Evolutionary conservation across 108 stramenopile genomes (phyloP), one percentile per base, ranked within the genome.

Genomic region (Cyclotella choctawhatcheeana): DNA sequence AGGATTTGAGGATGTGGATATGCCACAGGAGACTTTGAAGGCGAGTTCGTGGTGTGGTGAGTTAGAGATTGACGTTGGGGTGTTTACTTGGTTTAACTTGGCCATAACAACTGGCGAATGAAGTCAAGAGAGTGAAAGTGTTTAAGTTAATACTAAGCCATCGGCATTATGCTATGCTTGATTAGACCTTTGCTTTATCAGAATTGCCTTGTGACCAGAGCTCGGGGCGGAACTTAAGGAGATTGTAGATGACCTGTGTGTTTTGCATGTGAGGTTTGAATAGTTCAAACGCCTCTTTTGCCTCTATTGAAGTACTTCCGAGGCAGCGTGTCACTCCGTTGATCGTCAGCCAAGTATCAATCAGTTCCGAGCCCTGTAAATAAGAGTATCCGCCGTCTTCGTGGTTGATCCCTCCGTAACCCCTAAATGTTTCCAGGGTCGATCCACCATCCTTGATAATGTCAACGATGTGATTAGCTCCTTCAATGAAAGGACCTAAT

Each of bases 1-100:
- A 18, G 55, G 55, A 13, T 56, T 56, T 56, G 55, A 56, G 1
- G 29, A 56, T 30, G 55, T 56, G 27, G 29, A 12, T 31, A 31
- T 56, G 55, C 55, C 55, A 56, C 55, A 56, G 55, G 55, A 56
- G 29, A 31, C n/a, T 8, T 56, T 56, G 30, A 56, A 31, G 31
- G 30, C 27, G 20, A 56, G 29, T 31, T 56, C 55, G 29, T 56
- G 55, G 55, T 56, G 55, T 56, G 55, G 55, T 31, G 29, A 31
- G 14, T 18, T 56, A 31, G 55, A 56, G 14, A 56, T 30, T 31
- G 31, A 30, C 8, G 27, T 56, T 2, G 55, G 55, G 10, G 31
- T 56, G 0, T 56, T 56, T 31, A 56, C 55, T 17, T 56, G 55
- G 55, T 30, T 40, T 12, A 40, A 40, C 12, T 40, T 12, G 29